Conservation (phyloP, 805 yeast species). For the Hanseniaspora valbyensis region DNA sequence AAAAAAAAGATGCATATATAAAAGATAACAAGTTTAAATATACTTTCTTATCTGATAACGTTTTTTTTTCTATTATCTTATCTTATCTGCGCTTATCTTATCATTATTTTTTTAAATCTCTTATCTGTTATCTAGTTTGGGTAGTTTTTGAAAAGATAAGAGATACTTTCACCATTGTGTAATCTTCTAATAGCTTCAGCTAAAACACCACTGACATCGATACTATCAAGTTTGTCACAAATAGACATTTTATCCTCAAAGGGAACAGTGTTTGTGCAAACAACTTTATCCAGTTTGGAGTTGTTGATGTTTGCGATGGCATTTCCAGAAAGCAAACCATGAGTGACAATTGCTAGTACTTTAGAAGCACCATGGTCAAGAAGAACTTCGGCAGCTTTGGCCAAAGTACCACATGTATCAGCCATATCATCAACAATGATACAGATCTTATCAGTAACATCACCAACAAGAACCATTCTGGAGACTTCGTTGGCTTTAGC, state of each 20-base stretch:
- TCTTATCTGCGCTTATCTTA: not conserved
- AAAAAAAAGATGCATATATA: too few relatives aligned
- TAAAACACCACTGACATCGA: conserved; percentile 74
- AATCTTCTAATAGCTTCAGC: conserved; percentile 92
- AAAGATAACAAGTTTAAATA: too few relatives aligned
- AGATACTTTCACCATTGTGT: conserved; percentile 92
- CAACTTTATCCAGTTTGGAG: conserved; percentile 58
- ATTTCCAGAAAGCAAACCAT: conserved; percentile 80
- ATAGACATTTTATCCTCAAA: conserved; percentile 47
- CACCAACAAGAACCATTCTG: conserved; percentile 92
- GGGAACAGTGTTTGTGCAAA: conserved; percentile 91
- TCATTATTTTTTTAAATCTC: not conserved
- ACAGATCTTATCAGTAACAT: conserved; percentile 73
- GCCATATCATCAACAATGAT: conserved; percentile 94
- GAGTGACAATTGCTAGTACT: conserved; percentile 90
- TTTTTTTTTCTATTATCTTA: too few relatives aligned
- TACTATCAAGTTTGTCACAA: conserved; percentile 62
- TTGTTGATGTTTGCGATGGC: conserved; percentile 65
- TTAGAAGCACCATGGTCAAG: conserved; percentile 68
- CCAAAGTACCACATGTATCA: conserved; percentile 93
- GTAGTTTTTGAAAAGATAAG: conserved; percentile 70
- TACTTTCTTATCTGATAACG: too few relatives aligned
- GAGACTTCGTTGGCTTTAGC: conserved; percentile 91
- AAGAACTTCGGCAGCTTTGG: conserved; percentile 84
- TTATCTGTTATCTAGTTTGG: conserved; percentile 25